Percentiles rank a stretch among this genome's conserved stretches.
These are phyloP conservation scores for Fusarium algeriense DNA, from an alignment of 2,329 filamentous ascomycete genomes.

Conservation along the genomic window DNA sequence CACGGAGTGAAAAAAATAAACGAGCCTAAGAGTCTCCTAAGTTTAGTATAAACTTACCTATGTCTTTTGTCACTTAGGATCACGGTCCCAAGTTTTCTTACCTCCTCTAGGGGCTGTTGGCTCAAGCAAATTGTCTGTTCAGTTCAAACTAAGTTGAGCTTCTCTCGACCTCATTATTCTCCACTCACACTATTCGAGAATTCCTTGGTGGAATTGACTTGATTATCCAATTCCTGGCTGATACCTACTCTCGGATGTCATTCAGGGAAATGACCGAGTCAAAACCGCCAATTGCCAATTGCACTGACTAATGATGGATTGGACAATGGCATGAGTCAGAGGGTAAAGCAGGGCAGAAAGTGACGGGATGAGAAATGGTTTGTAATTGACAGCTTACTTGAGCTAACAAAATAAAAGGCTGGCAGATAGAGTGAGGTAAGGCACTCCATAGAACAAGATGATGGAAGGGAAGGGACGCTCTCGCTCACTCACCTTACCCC, in stretches of 20 bases:
- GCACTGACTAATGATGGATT: background rate
- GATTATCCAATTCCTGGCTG: slow-evolving; percentile 19
- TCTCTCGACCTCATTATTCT: slow-evolving; percentile 9
- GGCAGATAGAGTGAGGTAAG: background rate
- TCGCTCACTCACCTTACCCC: slow-evolving; percentile 10
- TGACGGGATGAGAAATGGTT: slow-evolving; percentile 17
- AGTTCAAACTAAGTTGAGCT: slow-evolving; percentile 16
- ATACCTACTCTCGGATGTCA: background rate
- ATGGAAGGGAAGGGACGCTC: background rate
- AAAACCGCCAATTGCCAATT: slow-evolving; percentile 13
- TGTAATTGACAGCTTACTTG: slow-evolving; percentile 21
- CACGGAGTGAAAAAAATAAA: no score
- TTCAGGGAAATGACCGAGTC: background rate
- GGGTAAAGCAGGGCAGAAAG: background rate
- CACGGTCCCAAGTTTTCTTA: no score
- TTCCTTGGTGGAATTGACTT: slow-evolving; percentile 34
- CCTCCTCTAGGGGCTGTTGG: background rate
- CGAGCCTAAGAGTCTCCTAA: no score
- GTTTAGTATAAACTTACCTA: no score
- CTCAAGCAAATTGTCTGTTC: background rate
- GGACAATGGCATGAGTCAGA: slow-evolving; percentile 14
- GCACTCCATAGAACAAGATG: background rate
- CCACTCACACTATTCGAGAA: slow-evolving; percentile 24
- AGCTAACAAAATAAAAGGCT: slow-evolving; percentile 9
- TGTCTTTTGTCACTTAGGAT: no score